Evolutionary conservation across 805 yeast genomes (phyloP).

Genomic region (Isabelozyma rhagii): DNA sequence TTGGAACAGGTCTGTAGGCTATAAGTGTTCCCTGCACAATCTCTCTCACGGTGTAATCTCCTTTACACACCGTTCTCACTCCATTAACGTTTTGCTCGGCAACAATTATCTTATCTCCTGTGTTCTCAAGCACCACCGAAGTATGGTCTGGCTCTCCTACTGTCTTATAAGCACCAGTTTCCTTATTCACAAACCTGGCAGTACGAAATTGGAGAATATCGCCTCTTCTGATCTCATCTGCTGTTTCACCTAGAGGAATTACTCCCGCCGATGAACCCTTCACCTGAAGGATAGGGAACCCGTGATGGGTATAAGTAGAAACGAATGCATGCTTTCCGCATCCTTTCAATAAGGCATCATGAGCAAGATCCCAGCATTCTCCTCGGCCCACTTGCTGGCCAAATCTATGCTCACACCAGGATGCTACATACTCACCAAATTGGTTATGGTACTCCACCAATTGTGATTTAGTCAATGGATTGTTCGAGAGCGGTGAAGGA

Average conservation of each 20-base stretch:
- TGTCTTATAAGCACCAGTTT: slow-evolving; percentile 29
- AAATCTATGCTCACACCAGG: slow-evolving; percentile 49
- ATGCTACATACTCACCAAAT: slow-evolving; percentile 52
- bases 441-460: slow-evolving; percentile 30
- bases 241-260: slow-evolving; percentile 10
- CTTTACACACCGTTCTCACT: slow-evolving; percentile 35
- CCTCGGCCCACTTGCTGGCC: slow-evolving; percentile 53
- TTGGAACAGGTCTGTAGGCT: slow-evolving; percentile 48
- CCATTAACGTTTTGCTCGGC: slow-evolving; percentile 52
- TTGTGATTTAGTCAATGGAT: slow-evolving; percentile 26
- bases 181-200: slow-evolving; percentile 37
- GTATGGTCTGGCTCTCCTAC: slow-evolving; percentile 59
- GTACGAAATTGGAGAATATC: slow-evolving; percentile 50
- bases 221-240: slow-evolving; percentile 50
- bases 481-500: slow-evolving; percentile 41
- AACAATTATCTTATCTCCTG: slow-evolving; percentile 28
- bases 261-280: slow-evolving; percentile 14
- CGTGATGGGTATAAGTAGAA: slow-evolving; percentile 46
- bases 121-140: slow-evolving; percentile 26
- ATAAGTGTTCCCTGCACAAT: slow-evolving; percentile 41
- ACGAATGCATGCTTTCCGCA: slow-evolving; percentile 60
- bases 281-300: slow-evolving; percentile 36
- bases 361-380: slow-evolving; percentile 62
- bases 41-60: slow-evolving; percentile 33
- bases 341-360: slow-evolving; percentile 49